These are phyloP conservation scores for Carallia pectinifolia DNA, from an alignment of 345 rosid genomes.

Conservation along the genomic window DNA sequence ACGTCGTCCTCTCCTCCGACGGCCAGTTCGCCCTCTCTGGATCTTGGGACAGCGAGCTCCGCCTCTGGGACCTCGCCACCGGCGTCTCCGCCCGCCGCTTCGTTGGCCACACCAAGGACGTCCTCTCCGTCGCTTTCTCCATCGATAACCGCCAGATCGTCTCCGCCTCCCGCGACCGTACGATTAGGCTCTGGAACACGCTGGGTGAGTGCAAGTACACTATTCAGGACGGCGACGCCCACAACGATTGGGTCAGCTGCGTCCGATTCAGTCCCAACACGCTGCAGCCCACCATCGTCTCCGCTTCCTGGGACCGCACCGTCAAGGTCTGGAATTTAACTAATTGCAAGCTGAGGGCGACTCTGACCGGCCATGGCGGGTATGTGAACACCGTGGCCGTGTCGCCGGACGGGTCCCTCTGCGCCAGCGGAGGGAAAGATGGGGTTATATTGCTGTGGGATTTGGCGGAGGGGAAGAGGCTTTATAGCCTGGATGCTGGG, in stretches of 20 bases:
- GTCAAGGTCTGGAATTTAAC: conserved; percentile 95
- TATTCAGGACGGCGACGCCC: conserved; percentile 81
- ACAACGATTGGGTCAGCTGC: conserved; percentile 90
- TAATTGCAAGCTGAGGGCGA: conserved; percentile 79
- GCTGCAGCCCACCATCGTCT: conserved; percentile 79
- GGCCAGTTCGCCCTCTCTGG: conserved; percentile 97
- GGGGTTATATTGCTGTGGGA: conserved; percentile 89
- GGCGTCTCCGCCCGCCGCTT: conserved; percentile 82
- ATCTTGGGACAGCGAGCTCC: conserved; percentile 98
- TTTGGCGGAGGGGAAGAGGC: conserved; percentile 93
- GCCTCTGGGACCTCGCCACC: conserved; percentile 88
- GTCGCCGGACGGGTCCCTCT: conserved; percentile 90
- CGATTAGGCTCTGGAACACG: conserved; percentile 94
- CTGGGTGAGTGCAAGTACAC: conserved; percentile 98
- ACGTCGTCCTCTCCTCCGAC: conserved; percentile 93
- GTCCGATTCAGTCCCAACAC: conserved; percentile 90
- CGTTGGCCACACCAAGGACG: conserved; percentile 95
- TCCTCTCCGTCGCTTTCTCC: conserved; percentile 92
- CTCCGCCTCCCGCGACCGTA: conserved; percentile 92
- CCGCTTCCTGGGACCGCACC: conserved; percentile 85
- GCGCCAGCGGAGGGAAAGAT: conserved; percentile 98
- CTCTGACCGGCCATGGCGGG: conserved; percentile 73
- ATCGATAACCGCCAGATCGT: conserved; percentile 97
- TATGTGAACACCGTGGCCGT: conserved; percentile 91
- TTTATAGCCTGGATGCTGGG: conserved; percentile 81